Conservation (phyloP, 345 rosid species). For the Mallotus nudiflorus region DNA sequence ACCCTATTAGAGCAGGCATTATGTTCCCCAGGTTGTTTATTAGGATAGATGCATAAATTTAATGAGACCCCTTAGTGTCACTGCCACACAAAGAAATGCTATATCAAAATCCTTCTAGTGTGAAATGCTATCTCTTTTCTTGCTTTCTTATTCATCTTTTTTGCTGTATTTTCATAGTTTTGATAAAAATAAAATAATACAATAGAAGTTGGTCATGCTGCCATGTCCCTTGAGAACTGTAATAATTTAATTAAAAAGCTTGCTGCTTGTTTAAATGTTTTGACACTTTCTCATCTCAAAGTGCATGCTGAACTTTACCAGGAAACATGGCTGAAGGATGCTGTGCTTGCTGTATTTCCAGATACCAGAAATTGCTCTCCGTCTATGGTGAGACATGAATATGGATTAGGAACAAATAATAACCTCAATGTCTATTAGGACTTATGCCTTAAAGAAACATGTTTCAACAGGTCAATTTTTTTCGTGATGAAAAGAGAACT, state of each 20-base stretch:
- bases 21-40: neutral
- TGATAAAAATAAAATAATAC: neutral
- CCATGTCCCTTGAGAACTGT: constrained; percentile 7
- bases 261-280: constrained; percentile 26
- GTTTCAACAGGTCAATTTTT: constrained; percentile 62
- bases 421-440: constrained; percentile 2
- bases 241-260: constrained; percentile 6
- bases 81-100: neutral
- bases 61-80: neutral
- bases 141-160: neutral
- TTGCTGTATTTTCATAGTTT: constrained; percentile 1
- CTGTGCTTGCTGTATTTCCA: constrained; percentile 71
- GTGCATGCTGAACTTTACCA: constrained; percentile 48
- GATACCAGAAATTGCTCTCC: constrained; percentile 88
- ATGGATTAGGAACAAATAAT: neutral
- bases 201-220: neutral
- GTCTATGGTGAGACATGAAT: constrained; percentile 61
- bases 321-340: constrained; percentile 88
- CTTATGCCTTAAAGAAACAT: constrained; percentile 19
- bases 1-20: too few species aligned
- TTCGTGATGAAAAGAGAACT: constrained; percentile 56
- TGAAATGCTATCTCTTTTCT: neutral
- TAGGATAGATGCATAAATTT: neutral
- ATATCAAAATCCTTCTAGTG: neutral
- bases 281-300: constrained; percentile 35